Percentiles rank a stretch among this genome's conserved stretches.
Conservation (phyloP, 2,329 filamentous ascomycete species). For the Ustulina deusta region DNA sequence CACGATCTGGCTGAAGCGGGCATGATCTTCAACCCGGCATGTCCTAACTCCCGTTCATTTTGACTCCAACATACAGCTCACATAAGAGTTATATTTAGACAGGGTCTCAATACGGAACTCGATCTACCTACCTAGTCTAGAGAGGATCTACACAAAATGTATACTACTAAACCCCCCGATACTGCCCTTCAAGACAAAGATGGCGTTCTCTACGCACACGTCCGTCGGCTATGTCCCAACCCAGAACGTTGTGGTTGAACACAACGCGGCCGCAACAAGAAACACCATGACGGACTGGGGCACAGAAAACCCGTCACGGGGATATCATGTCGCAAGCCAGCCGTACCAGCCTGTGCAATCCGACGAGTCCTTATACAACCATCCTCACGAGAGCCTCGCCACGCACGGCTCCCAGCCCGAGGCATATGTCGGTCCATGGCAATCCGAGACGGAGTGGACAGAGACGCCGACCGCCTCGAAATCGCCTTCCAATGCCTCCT, state of each 20-base stretch:
- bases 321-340: conserved; percentile 2
- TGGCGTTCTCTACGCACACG: neutral
- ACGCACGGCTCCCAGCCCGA: conserved; percentile 4
- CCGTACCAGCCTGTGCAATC: conserved; percentile 12
- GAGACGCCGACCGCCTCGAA: neutral
- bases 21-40: neutral
- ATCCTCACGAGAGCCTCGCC: conserved; percentile 1
- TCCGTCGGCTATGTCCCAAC: neutral
- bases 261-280: neutral
- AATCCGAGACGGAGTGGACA: conserved; percentile 6
- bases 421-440: neutral
- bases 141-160: neutral
- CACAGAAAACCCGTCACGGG: neutral
- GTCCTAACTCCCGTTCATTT: neutral
- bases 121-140: too few species aligned
- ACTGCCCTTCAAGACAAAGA: neutral
- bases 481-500: conserved; percentile 10
- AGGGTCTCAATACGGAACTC: neutral
- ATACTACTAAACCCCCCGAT: neutral
- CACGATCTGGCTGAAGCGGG: too few species aligned
- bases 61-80: neutral
- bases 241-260: neutral
- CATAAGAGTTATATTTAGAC: conserved; percentile 7
- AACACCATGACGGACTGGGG: neutral
- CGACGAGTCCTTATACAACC: conserved; percentile 2